Conservation (phyloP, 2,329 filamentous ascomycete genomes). For the Exophiala bonariae region DNA sequence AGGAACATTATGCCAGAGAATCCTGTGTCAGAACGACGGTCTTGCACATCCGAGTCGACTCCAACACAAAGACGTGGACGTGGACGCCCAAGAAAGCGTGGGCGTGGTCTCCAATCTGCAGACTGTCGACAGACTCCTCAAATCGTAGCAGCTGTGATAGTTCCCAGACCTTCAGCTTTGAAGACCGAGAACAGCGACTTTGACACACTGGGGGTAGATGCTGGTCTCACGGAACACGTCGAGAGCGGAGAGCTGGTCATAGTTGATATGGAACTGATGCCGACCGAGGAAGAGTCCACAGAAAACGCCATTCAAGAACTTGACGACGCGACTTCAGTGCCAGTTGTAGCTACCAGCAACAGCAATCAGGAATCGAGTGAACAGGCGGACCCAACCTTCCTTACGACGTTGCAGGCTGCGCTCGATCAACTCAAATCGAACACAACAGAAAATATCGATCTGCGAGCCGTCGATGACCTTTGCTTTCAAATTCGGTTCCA, state of each 20-base stretch:
- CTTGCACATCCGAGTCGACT: neutral
- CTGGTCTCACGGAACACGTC: neutral
- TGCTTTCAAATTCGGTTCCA: constrained; percentile 26
- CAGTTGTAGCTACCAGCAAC: neutral
- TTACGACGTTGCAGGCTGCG: constrained; percentile 16
- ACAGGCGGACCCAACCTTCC: neutral
- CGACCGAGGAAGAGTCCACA: too few species aligned
- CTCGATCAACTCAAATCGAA: constrained; percentile 18
- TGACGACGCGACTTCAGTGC: neutral
- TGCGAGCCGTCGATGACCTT: constrained; percentile 24
- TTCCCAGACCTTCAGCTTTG: too few species aligned
- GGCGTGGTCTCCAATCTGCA: too few species aligned
- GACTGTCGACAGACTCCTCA: too few species aligned
- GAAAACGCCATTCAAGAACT: neutral
- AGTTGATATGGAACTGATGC: too few species aligned
- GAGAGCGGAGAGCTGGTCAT: neutral
- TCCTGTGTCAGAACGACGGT: neutral
- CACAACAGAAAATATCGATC: constrained; percentile 10
- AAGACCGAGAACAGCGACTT: neutral
- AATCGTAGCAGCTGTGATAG: too few species aligned
- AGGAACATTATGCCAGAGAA: neutral
- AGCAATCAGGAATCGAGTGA: neutral
- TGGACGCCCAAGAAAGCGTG: neutral
- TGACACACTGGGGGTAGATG: neutral
- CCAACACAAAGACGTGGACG: neutral